These are phyloP conservation scores for Umbelopsis sp. DNA, from an alignment of 371 early-diverging fungal species.

Conservation along the genomic window DNA sequence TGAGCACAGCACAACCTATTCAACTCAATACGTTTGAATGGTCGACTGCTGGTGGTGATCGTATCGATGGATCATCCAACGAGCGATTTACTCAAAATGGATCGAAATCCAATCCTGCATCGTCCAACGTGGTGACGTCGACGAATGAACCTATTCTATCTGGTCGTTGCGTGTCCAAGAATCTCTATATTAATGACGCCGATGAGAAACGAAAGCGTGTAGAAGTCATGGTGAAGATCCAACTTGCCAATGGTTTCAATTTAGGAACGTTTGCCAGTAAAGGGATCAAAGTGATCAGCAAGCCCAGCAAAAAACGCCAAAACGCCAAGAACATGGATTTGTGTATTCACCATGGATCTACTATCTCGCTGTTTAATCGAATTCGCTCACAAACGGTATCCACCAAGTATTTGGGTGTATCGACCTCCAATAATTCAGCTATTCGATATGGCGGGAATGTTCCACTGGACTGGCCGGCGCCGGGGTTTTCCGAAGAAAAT, in stretches of 20 bases:
- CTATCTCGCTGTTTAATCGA: constrained; percentile 74
- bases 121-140: constrained; percentile 23
- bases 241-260: constrained; percentile 57
- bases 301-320: constrained; percentile 79
- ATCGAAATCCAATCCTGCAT: constrained; percentile 21
- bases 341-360: constrained; percentile 75
- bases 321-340: constrained; percentile 76
- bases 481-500: constrained; percentile 19
- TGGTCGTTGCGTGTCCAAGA: constrained; percentile 74
- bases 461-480: constrained; percentile 32
- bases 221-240: constrained; percentile 66
- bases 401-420: constrained; percentile 76
- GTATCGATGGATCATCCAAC: constrained; percentile 4
- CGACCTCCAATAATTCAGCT: constrained; percentile 47
- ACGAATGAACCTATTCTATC: constrained; percentile 33
- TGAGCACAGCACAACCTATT: constrained; percentile 15
- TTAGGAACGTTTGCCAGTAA: constrained; percentile 69
- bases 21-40: constrained; percentile 46
- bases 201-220: constrained; percentile 77
- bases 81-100: constrained; percentile 5
- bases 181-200: constrained; percentile 74
- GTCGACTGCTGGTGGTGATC: constrained; percentile 39
- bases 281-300: constrained; percentile 78
- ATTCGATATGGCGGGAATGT: constrained; percentile 31
- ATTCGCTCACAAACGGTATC: constrained; percentile 80